Percentiles rank a stretch among this genome's conserved stretches.
Evolutionary conservation across 345 rosid genomes (phyloP).

Genomic region (Citrus reticulata): DNA sequence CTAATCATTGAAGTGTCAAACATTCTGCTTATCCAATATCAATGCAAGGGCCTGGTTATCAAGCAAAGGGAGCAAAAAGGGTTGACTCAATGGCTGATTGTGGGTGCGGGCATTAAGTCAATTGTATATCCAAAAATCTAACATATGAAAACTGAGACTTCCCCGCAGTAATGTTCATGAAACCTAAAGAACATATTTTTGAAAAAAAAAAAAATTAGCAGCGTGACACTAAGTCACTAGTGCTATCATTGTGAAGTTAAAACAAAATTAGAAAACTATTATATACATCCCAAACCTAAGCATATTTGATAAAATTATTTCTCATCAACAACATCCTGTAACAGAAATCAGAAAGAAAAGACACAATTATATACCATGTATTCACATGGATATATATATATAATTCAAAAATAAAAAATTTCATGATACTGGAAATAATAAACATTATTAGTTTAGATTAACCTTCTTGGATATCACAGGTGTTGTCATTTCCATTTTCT

Average conservation of each 20-base stretch:
- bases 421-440: background rate
- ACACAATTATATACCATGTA: background rate
- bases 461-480: slow-evolving; percentile 87
- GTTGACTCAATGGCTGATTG: background rate
- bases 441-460: slow-evolving; percentile 3
- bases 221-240: background rate
- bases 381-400: too few relatives aligned
- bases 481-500: slow-evolving; percentile 89
- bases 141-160: background rate
- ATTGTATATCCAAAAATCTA: background rate
- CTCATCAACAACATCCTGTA: background rate
- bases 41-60: background rate
- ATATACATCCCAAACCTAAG: background rate
- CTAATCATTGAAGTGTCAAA: background rate
- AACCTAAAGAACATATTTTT: background rate
- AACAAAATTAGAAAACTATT: background rate
- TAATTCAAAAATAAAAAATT: background rate
- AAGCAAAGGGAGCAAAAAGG: background rate
- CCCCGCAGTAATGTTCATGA: background rate
- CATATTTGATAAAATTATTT: background rate
- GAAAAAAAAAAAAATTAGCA: too few relatives aligned
- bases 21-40: background rate
- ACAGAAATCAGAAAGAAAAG: background rate
- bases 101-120: background rate
- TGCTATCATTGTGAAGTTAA: background rate